These are phyloP conservation scores for grape (Vitis vinifera) DNA, from an alignment of 164 flowering plant species.

Conservation along the genomic window DNA sequence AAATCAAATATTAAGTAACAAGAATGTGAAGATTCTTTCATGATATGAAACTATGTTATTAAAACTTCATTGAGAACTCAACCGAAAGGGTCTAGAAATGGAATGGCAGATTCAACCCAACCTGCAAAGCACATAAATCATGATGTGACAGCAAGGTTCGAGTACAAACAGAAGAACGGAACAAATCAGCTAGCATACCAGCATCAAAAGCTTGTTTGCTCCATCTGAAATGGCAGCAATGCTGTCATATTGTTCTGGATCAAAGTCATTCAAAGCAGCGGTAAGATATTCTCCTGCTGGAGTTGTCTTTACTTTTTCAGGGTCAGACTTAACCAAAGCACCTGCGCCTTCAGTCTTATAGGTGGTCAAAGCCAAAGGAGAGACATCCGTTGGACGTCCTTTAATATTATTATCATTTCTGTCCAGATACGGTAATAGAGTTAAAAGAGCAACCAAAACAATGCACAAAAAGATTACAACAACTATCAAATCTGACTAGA, in stretches of 20 bases:
- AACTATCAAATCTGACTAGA: not conserved
- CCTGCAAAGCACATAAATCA: not conserved
- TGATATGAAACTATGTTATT: no score
- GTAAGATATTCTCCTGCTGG: conserved; percentile 99
- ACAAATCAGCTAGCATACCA: conserved; percentile 48
- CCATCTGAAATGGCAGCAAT: conserved; percentile 97
- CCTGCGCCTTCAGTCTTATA: conserved; percentile 54
- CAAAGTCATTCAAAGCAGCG: conserved; percentile 88
- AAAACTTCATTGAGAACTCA: no score
- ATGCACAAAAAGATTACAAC: not conserved
- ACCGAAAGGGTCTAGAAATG: not conserved
- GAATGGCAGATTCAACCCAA: not conserved
- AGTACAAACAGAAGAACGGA: not conserved
- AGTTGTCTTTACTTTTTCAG: conserved; percentile 76
- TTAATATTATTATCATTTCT: conserved; percentile 49
- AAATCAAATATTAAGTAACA: not conserved
- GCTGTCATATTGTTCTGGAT: conserved; percentile 90
- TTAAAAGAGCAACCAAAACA: not conserved
- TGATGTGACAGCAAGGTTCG: not conserved
- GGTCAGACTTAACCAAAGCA: conserved; percentile 76
- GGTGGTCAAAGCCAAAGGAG: conserved; percentile 40
- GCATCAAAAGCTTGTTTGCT: conserved; percentile 97
- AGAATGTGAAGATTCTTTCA: not conserved
- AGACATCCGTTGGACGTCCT: conserved; percentile 50
- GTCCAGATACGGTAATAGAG: conserved; percentile 16